Evolutionary conservation across 306 rosid species (phyloP), one percentile per base, ranked within the genome.

Genomic region (Gastrolobium bilobum): DNA sequence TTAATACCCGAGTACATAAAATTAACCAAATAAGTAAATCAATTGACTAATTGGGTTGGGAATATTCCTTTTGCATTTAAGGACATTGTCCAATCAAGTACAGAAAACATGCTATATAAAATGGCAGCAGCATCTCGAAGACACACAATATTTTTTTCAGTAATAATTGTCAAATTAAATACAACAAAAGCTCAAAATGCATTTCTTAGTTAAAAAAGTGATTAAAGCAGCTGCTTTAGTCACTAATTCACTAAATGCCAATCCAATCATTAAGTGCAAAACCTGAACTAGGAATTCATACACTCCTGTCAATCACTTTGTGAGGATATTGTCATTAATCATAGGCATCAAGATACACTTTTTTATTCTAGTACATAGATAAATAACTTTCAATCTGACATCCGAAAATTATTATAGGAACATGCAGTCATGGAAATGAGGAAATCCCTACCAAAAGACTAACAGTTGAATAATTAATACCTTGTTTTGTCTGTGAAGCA

Each of bases 401-500:
- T 40, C 42, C n/a, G n/a, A 84, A 51, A 68, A 9, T 11, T 56
- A 37, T 13, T 53, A 71, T 30, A 50, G 78, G 13, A 30, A 54
- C 74, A 54, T 54, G 50, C 46, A 74, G 34, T 51, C 69, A 67
- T 15, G 48, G 50, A 69, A 80, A 82, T 47, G 20, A 71, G 64
- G 11, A 63, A 70, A 63, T 56, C 10, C 65, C 39, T 34, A 43
- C 63, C 35, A 34, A 74, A 71, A 67, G 50, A 71, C 31, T 13
- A 78, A 35, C 8, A 68, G 66, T 69, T 64, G 74, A 75, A 75
- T 62, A 66, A 59, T 74, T 15, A 69, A 68, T 86, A 93, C 98
- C 90, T 85, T 75, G 98, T 81, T 91, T 95, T 68, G 89, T 66
- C 82, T 86, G 97, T 3, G 87, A 81, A 69, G 58, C 87, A 79